These are phyloP conservation scores for Clavariopsis aquatica DNA, from an alignment of 495 filamentous ascomycete genomes.

Conservation along the genomic window DNA sequence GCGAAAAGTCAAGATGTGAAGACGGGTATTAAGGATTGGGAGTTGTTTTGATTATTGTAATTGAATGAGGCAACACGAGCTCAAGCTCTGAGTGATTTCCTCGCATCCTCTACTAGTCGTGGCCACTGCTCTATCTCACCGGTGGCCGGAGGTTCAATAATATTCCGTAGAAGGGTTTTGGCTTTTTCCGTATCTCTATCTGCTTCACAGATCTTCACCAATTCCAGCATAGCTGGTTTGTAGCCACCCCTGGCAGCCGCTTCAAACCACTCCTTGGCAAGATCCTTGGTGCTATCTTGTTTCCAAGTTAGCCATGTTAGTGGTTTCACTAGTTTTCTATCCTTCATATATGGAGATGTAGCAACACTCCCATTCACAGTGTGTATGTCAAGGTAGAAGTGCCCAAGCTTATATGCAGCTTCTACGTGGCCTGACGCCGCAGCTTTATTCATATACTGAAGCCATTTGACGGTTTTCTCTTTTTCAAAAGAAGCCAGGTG, in stretches of 20 bases:
- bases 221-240: constrained; percentile 22
- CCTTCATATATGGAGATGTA: background rate
- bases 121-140: constrained; percentile 17
- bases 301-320: constrained; percentile 16
- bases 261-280: constrained; percentile 23
- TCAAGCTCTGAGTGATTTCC: background rate
- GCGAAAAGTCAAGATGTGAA: background rate
- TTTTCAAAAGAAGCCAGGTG: constrained; percentile 24
- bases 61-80: background rate
- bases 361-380: background rate
- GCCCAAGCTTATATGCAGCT: constrained; percentile 24
- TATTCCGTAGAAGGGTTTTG: background rate
- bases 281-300: background rate
- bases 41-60: background rate
- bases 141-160: background rate
- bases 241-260: constrained; percentile 14
- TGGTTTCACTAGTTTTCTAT: background rate
- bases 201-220: constrained; percentile 10
- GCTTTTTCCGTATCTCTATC: background rate
- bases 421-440: constrained; percentile 29
- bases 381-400: constrained; percentile 23
- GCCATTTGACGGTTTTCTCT: constrained; percentile 14
- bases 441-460: constrained; percentile 34
- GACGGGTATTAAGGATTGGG: background rate
- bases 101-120: constrained; percentile 1